A percentile compares a stretch with the other conserved stretches of the same genome.
Conservation (phyloP, 1,139 yeast genomes). For the Suhomyces wounanorum region DNA sequence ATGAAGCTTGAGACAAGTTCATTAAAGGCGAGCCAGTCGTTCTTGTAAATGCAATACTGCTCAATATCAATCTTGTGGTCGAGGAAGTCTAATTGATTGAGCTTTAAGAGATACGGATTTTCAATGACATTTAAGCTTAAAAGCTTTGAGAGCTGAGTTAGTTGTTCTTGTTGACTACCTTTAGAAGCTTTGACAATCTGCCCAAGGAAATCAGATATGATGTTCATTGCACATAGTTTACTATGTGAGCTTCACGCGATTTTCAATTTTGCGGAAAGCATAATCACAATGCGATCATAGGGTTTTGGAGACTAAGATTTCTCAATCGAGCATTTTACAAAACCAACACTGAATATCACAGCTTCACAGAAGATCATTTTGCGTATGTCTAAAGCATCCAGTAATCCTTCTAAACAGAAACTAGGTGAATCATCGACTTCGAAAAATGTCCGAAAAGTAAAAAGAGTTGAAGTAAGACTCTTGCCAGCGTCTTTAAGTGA, state of each 20-base stretch:
- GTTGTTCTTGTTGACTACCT: constrained; percentile 14
- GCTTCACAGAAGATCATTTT: not conserved
- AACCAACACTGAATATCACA: not conserved
- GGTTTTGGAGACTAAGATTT: not conserved
- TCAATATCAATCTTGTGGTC: not conserved
- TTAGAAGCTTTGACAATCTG: constrained; percentile 12
- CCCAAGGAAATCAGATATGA: constrained; percentile 11
- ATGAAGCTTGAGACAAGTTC: constrained; percentile 54
- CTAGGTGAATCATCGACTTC: not conserved
- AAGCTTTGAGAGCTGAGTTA: constrained; percentile 11
- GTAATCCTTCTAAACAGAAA: not conserved
- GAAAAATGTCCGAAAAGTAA: not conserved
- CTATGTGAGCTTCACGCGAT: not conserved
- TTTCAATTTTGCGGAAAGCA: not conserved
- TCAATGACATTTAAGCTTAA: constrained; percentile 15
- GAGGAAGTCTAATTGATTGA: constrained; percentile 10
- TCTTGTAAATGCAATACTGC: constrained; percentile 31
- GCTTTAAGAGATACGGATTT: constrained; percentile 15
- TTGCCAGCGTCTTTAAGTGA: constrained; percentile 37
- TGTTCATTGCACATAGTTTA: constrained; percentile 13
- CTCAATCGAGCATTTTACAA: too few relatives aligned
- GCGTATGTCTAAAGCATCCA: not conserved
- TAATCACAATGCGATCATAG: not conserved
- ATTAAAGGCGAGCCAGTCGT: constrained; percentile 54
- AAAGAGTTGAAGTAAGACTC: constrained; percentile 32